Percentiles rank a stretch among this genome's conserved stretches.
phyloP scores from a whole-genome alignment of 1,139 yeast genomes.

The Petasospora rhodanensis region DNA sequence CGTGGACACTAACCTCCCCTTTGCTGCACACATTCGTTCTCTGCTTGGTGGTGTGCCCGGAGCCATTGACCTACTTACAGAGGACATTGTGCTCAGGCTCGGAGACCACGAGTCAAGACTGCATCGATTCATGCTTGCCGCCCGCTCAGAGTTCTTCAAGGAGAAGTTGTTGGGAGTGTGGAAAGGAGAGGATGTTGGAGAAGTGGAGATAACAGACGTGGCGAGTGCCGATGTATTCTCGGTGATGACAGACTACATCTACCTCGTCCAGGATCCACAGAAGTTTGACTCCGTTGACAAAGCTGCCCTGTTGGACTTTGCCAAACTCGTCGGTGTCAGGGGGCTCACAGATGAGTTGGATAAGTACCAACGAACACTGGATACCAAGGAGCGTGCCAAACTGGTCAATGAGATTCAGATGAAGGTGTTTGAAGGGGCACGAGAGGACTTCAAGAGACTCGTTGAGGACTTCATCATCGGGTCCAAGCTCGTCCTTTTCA shows the following conservation, averaged over 20 bases:
- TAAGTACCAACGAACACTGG: constrained; percentile 19
- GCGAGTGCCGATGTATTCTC: constrained; percentile 31
- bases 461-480: constrained; percentile 38
- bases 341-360: constrained; percentile 36
- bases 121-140: constrained; percentile 38
- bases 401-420: constrained; percentile 42
- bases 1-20: constrained; percentile 67
- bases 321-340: constrained; percentile 33
- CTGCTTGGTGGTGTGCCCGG: constrained; percentile 18
- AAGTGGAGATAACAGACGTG: constrained; percentile 14
- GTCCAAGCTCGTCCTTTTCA: constrained; percentile 14
- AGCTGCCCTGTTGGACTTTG: constrained; percentile 31
- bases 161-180: constrained; percentile 22
- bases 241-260: constrained; percentile 46
- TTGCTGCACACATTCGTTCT: constrained; percentile 64
- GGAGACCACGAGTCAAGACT: constrained; percentile 21
- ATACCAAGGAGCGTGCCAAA: constrained; percentile 35
- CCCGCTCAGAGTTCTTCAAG: constrained; percentile 31
- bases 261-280: constrained; percentile 40
- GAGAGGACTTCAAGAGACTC: constrained; percentile 40
- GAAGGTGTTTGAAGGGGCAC: constrained; percentile 43
- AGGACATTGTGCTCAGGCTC: constrained; percentile 34
- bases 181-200: constrained; percentile 16
- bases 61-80: constrained; percentile 27
- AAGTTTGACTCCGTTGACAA: constrained; percentile 30